A percentile compares a stretch with the other conserved stretches of the same genome.
Evolutionary conservation across 2,329 filamentous ascomycete species (phyloP).

Genomic region (Arthroderma sp.): DNA sequence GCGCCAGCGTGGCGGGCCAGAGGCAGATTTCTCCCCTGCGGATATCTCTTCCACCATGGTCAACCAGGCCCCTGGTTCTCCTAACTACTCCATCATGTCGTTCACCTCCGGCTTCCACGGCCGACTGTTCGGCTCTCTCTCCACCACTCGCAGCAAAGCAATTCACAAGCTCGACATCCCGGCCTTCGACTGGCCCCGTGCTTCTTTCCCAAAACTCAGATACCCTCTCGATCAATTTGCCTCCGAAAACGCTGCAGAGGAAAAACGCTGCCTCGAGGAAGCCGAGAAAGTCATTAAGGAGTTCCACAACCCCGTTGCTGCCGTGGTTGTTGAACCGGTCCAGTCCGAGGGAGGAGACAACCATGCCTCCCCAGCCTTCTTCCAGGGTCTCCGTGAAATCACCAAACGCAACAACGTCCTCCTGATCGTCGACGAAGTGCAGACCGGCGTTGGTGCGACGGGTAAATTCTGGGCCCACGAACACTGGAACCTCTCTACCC

Average conservation of each 20-base stretch:
- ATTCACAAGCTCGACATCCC: slow-evolving; percentile 94
- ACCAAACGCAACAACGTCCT: slow-evolving; percentile 57
- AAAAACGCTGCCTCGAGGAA: slow-evolving; percentile 68
- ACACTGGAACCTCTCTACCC: slow-evolving; percentile 70
- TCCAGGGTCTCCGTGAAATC: slow-evolving; percentile 67
- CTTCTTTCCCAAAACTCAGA: slow-evolving; percentile 71
- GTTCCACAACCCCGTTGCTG: slow-evolving; percentile 68
- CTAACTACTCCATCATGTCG: slow-evolving; percentile 71
- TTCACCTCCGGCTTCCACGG: slow-evolving; percentile 87
- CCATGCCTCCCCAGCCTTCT: slow-evolving; percentile 79
- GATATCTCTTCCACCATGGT: slow-evolving; percentile 66
- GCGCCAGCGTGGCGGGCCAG: slow-evolving; percentile 62
- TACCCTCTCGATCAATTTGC: slow-evolving; percentile 74
- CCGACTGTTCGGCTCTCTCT: slow-evolving; percentile 74
- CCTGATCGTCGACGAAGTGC: slow-evolving; percentile 86
- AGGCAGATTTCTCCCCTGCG: slow-evolving; percentile 66
- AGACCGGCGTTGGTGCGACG: slow-evolving; percentile 84
- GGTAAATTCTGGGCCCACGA: slow-evolving; percentile 96
- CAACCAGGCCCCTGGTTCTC: slow-evolving; percentile 67
- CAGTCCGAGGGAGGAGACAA: slow-evolving; percentile 93
- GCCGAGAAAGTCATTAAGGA: slow-evolving; percentile 69
- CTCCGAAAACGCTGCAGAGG: slow-evolving; percentile 69
- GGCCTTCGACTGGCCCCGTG: slow-evolving; percentile 89
- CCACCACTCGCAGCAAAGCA: slow-evolving; percentile 81
- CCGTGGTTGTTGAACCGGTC: slow-evolving; percentile 77